These are phyloP conservation scores for Viridothelium virens DNA, from an alignment of 495 filamentous ascomycete genomes.

Conservation along the genomic window DNA sequence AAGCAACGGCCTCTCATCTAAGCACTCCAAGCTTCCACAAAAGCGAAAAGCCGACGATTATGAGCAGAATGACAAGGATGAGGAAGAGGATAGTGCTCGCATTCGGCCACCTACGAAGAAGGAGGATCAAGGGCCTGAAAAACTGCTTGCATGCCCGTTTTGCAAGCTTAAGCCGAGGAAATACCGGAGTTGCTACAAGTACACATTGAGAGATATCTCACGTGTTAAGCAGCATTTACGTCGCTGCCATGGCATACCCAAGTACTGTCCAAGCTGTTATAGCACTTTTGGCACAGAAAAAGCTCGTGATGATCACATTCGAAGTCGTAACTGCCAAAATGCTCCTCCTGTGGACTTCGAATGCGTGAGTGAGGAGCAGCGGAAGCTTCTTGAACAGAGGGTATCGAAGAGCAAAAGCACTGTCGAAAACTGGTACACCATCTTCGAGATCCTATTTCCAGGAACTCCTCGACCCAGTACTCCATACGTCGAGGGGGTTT, in stretches of 20 bases:
- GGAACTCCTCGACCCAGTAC: background rate
- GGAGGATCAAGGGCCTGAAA: background rate
- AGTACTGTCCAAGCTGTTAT: constrained; percentile 3
- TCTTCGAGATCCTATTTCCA: background rate
- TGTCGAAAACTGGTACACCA: background rate
- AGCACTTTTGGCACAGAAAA: background rate
- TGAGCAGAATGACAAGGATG: background rate
- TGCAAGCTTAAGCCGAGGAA: background rate
- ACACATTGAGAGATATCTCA: constrained; percentile 5
- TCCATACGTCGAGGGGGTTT: background rate
- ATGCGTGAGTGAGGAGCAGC: constrained; percentile 1
- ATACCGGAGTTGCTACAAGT: background rate
- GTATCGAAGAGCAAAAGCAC: background rate
- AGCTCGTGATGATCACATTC: background rate
- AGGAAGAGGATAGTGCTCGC: background rate
- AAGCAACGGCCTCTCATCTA: background rate
- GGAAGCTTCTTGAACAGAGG: constrained; percentile 5
- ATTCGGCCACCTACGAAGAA: background rate
- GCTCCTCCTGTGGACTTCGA: background rate
- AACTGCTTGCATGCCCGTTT: background rate
- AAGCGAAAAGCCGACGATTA: constrained; percentile 7
- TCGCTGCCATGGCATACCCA: constrained; percentile 4
- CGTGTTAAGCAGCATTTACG: constrained; percentile 3
- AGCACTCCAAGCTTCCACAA: background rate
- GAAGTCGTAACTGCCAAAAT: background rate